Base-by-base conservation (phyloP, 768 basidiomycete species). In the Podaxis pistillaris region DNA sequence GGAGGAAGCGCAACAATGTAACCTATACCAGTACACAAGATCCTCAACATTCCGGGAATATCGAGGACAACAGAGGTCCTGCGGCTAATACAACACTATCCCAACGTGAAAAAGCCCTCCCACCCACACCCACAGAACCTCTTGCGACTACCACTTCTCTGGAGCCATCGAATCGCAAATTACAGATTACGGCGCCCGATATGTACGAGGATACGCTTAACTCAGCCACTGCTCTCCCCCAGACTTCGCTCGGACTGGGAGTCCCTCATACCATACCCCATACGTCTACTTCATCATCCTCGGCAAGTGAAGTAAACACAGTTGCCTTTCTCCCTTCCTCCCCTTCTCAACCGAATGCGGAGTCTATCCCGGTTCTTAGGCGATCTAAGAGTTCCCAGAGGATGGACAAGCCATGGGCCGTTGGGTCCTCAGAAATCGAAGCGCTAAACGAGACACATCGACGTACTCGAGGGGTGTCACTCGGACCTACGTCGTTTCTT, bases 181-280 rank as follows among this genome's bases (percentile, higher is more conserved):
- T 50, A 17, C 49, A 41, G 38, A 17, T 8, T 33, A 9, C 33
- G 33, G 33, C 44, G 4, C 44, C 44, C 44, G n/a, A 46, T 46
- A 19, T 46, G 44, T 9, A 7, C 19, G 19, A 46, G 12, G 22
- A 8, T 9, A 30, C 26, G 38, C 12, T 28, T 7, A 7, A 15
- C 38, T 72, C 77, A 33, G 72, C 77, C 11, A 63, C 79, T 30
- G 80, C 82, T 37, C 75, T 85, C 22, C 82, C 83, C 19, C 87
- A 85, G 46, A 82, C 88, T 33, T 76, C 83, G 1, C 69, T 87
- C 30, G 86, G 86, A 36, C 69, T 89, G 28, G 85, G 87, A 52
- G 75, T 87, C 36, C 80, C 86, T 46, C 84, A 82, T 66, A 76
- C 81, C 55, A 74, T 84, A 60, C 81, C 60, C 17, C 37, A 17